A percentile compares a stretch with the other conserved stretches of the same genome.
These are phyloP conservation scores for Syncephalastrum sp. DNA, from an alignment of 371 early-diverging fungal genomes.

Conservation along the genomic window DNA sequence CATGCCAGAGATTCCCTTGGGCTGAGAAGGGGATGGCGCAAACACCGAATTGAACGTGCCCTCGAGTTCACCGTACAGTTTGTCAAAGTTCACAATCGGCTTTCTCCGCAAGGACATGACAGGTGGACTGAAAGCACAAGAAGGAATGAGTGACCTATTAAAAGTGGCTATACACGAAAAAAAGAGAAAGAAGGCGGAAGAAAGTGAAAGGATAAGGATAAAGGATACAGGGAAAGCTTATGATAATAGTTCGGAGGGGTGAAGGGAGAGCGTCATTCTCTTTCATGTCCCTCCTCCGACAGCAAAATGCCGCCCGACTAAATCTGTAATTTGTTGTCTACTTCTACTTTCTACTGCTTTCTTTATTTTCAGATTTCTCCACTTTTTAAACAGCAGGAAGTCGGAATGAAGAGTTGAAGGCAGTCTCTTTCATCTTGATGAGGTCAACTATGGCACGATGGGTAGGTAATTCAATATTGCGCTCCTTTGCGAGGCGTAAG, in stretches of 20 bases:
- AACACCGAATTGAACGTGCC: constrained; percentile 59
- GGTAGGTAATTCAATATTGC: constrained; percentile 10
- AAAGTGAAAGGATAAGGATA: no score
- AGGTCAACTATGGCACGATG: constrained; percentile 27
- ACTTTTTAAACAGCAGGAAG: no score
- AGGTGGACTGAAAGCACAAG: not conserved
- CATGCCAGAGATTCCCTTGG: constrained; percentile 57
- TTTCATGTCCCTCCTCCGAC: no score
- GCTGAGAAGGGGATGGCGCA: constrained; percentile 42
- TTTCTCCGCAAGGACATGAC: constrained; percentile 61
- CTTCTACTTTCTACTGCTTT: no score
- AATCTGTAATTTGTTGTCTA: no score
- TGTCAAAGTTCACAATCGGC: constrained; percentile 57
- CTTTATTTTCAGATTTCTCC: no score
- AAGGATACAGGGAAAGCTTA: no score
- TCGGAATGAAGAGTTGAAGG: no score
- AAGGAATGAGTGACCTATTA: not conserved
- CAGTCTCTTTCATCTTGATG: constrained; percentile 32
- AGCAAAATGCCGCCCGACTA: no score
- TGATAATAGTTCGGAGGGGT: no score
- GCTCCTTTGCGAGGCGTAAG: constrained; percentile 23
- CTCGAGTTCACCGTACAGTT: constrained; percentile 52
- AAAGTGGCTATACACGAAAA: not conserved
- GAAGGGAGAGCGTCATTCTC: no score
- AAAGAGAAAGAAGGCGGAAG: not conserved